phyloP scores from a whole-genome alignment of 495 filamentous ascomycete species.

The Aspergillus conjunctus region DNA sequence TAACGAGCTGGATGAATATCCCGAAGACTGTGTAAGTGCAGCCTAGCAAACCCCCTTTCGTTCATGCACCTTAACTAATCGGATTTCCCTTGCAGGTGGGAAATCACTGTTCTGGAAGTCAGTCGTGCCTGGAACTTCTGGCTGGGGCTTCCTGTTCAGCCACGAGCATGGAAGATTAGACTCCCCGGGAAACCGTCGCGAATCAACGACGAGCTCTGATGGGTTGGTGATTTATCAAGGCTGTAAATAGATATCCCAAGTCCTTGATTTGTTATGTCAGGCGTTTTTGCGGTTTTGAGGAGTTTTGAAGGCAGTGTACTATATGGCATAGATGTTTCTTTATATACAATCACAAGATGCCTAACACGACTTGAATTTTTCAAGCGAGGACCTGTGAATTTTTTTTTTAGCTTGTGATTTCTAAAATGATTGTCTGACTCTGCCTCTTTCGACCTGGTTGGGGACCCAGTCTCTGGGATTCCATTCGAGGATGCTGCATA shows the following conservation, averaged over 20 bases:
- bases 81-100: conserved; percentile 46
- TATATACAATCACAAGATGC: background rate
- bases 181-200: conserved; percentile 33
- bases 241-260: background rate
- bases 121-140: conserved; percentile 71
- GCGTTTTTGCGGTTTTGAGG: background rate
- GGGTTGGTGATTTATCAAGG: background rate
- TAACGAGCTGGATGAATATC: conserved; percentile 68
- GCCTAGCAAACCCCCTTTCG: background rate
- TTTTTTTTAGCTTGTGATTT: background rate
- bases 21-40: conserved; percentile 71
- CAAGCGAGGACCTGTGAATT: background rate
- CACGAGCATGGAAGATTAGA: conserved; percentile 65
- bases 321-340: background rate
- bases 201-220: conserved; percentile 60
- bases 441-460: too few species aligned
- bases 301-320: background rate
- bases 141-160: conserved; percentile 73
- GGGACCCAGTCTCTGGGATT: too few species aligned
- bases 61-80: background rate
- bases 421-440: too few species aligned
- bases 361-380: background rate
- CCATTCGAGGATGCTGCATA: too few species aligned
- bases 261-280: background rate
- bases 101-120: conserved; percentile 62